These are phyloP conservation scores for Persicaria tinctoria DNA, from an alignment of 148 eudicot species.

Conservation along the genomic window DNA sequence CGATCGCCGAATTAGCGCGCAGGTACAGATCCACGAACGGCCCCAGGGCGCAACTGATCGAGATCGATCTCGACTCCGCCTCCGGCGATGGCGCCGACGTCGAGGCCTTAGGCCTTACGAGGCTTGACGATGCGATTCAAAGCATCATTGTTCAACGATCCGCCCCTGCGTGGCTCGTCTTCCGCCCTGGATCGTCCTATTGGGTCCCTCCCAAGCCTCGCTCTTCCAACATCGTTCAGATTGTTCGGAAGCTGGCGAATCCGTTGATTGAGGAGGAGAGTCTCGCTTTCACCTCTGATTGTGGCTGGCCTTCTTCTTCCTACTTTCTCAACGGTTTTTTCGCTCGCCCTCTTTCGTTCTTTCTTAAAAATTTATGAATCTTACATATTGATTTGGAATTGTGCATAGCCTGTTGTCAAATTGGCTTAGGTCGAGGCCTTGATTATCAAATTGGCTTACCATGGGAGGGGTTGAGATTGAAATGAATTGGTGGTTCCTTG, in stretches of 20 bases:
- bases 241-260: conserved; percentile 39
- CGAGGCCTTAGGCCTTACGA: conserved; percentile 25
- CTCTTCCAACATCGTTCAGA: conserved; percentile 27
- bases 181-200: conserved; percentile 73
- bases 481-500: not conserved
- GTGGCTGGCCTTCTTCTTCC: conserved; percentile 61
- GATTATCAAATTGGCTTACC: not conserved
- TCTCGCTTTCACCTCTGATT: conserved; percentile 29
- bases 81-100: conserved; percentile 12
- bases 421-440: too few species aligned
- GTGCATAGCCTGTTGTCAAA: too few species aligned
- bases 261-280: conserved; percentile 41
- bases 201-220: conserved; percentile 64
- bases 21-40: conserved; percentile 26
- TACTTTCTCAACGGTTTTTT: conserved; percentile 42
- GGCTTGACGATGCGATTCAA: conserved; percentile 61
- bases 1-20: conserved; percentile 14
- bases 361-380: not conserved
- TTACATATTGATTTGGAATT: too few species aligned
- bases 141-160: conserved; percentile 56
- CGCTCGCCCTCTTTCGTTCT: not conserved
- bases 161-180: conserved; percentile 90
- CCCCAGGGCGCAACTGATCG: conserved; percentile 39
- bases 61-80: conserved; percentile 44
- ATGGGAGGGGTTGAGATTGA: not conserved